Conservation (phyloP, 2,329 filamentous ascomycete species). For the Blastomyces gilchristii region DNA sequence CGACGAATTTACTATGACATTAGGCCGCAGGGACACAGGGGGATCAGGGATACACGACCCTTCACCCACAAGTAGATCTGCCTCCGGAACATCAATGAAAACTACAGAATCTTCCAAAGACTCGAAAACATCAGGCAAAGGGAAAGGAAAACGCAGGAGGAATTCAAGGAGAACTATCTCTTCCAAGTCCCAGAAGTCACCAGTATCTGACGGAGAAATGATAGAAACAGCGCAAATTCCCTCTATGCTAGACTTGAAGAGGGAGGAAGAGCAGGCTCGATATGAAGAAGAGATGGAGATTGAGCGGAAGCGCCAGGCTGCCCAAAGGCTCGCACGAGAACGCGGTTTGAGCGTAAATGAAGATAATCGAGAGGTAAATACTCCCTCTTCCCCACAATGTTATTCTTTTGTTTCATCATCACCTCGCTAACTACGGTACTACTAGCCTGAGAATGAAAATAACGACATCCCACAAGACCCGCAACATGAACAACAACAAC, state of each 20-base stretch:
- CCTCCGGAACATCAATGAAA: slow-evolving; percentile 40
- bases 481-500: slow-evolving; percentile 5
- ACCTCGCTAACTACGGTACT: background rate
- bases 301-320: slow-evolving; percentile 44
- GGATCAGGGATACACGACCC: slow-evolving; percentile 53
- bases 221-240: slow-evolving; percentile 31
- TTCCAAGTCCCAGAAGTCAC: slow-evolving; percentile 22
- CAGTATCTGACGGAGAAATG: slow-evolving; percentile 20
- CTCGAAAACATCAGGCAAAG: slow-evolving; percentile 26
- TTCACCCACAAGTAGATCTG: slow-evolving; percentile 33
- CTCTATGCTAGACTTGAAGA: slow-evolving; percentile 45
- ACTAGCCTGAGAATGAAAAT: slow-evolving; percentile 2
- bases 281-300: slow-evolving; percentile 48
- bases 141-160: slow-evolving; percentile 25
- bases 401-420: background rate
- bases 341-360: slow-evolving; percentile 39
- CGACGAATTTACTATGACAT: slow-evolving; percentile 78
- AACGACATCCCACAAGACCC: background rate
- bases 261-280: slow-evolving; percentile 46
- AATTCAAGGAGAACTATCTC: slow-evolving; percentile 20
- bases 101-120: slow-evolving; percentile 40
- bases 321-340: slow-evolving; percentile 44
- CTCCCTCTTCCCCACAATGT: background rate
- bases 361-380: slow-evolving; percentile 24
- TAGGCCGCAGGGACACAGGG: slow-evolving; percentile 57